Percentiles rank a stretch among this genome's conserved stretches.
Conservation (phyloP, 73 alveolate genomes). For the Symbiodinium pilosum region DNA sequence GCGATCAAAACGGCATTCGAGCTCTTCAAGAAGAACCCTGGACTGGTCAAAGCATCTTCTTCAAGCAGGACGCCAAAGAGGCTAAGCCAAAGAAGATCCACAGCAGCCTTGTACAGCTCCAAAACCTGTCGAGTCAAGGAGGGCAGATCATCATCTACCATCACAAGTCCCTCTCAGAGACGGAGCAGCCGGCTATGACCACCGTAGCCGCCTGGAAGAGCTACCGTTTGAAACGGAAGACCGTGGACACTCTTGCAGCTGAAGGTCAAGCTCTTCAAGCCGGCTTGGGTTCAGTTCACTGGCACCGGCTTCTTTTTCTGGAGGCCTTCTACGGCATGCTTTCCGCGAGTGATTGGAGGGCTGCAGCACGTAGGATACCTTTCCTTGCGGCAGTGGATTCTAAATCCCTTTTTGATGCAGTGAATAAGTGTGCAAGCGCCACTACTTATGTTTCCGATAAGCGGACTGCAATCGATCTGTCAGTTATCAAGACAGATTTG, state of each 20-base stretch:
- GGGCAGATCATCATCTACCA: neutral
- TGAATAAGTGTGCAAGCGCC: neutral
- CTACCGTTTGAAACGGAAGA: neutral
- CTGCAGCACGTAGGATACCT: neutral
- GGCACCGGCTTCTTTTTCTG: neutral
- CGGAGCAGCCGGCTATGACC: neutral
- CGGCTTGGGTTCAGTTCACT: neutral
- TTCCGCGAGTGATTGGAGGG: neutral
- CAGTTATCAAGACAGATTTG: neutral
- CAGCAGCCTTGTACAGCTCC: neutral
- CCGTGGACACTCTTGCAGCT: conserved; percentile 14
- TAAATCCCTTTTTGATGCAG: neutral
- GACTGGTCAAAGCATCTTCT: conserved; percentile 4
- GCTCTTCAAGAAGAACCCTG: neutral
- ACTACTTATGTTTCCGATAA: neutral
- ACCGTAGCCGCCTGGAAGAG: conserved; percentile 21
- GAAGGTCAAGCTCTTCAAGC: neutral
- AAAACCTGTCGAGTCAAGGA: conserved; percentile 1
- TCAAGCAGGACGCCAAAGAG: neutral
- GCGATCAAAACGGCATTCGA: neutral
- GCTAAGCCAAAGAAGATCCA: neutral
- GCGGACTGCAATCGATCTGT: neutral
- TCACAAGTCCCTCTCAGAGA: neutral
- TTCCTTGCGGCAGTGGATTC: neutral
- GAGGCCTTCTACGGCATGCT: neutral